These are phyloP conservation scores for Cudoniella acicularis DNA, from an alignment of 495 filamentous ascomycete species.

Conservation along the genomic window DNA sequence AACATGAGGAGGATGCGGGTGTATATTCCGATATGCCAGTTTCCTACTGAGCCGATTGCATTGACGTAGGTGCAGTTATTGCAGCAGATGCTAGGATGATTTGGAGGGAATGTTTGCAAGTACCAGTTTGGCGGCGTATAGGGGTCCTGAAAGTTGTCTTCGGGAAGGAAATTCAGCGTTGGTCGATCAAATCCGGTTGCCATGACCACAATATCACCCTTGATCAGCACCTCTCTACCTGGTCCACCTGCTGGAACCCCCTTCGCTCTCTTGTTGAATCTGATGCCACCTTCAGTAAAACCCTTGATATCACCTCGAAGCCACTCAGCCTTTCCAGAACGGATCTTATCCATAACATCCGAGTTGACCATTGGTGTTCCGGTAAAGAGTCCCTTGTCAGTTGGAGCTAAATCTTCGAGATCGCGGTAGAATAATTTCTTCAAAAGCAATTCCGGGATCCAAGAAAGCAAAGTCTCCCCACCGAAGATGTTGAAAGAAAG, in stretches of 20 bases:
- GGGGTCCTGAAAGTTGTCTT: slow-evolving; percentile 62
- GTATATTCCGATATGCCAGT: slow-evolving; percentile 89
- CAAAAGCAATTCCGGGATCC: slow-evolving; percentile 72
- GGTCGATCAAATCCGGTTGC: slow-evolving; percentile 80
- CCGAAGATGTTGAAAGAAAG: slow-evolving; percentile 77
- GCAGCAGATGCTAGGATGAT: slow-evolving; percentile 61
- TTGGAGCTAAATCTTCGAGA: slow-evolving; percentile 70
- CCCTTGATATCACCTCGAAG: slow-evolving; percentile 71
- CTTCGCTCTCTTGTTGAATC: slow-evolving; percentile 65
- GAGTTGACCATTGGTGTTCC: slow-evolving; percentile 85
- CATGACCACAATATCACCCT: slow-evolving; percentile 76
- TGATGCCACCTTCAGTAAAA: slow-evolving; percentile 60
- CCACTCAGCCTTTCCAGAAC: slow-evolving; percentile 73
- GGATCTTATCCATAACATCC: slow-evolving; percentile 72
- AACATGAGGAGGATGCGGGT: slow-evolving; percentile 84
- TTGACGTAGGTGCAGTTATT: slow-evolving; percentile 83
- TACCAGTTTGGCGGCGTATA: slow-evolving; percentile 86
- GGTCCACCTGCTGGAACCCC: slow-evolving; percentile 72
- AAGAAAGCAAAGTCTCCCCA: slow-evolving; percentile 67
- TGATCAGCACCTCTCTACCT: slow-evolving; percentile 56
- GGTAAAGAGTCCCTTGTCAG: slow-evolving; percentile 68
- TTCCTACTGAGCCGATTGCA: slow-evolving; percentile 76
- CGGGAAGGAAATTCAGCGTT: slow-evolving; percentile 66
- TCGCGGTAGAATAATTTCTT: slow-evolving; percentile 83
- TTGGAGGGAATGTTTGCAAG: slow-evolving; percentile 73